Conservation (phyloP, 169 alveolate genomes). For the Plasmodium inui region DNA sequence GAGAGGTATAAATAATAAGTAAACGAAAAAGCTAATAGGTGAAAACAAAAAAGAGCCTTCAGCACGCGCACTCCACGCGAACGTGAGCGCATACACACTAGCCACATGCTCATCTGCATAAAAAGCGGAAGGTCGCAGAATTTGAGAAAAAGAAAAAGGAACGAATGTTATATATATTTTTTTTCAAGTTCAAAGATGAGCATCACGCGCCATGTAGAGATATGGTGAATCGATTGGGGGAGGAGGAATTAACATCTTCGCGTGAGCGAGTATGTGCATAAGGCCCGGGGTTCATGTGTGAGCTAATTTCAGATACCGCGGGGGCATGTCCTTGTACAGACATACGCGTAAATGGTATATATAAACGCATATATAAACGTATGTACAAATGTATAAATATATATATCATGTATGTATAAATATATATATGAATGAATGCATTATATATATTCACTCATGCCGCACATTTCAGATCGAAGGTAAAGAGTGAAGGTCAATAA, state of each 20-base stretch:
- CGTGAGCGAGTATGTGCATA: neutral
- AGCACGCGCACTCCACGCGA: neutral
- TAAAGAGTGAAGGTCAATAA: neutral
- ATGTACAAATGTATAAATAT: neutral
- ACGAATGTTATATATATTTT: neutral
- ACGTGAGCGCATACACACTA: neutral
- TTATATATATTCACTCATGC: neutral
- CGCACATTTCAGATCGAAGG: constrained; percentile 3
- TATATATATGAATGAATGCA: neutral
- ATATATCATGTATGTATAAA: too few species aligned
- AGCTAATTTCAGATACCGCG: neutral
- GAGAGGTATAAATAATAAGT: neutral
- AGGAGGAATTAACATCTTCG: neutral
- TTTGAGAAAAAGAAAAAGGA: neutral
- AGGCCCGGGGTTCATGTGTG: neutral
- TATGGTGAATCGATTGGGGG: constrained; percentile 10
- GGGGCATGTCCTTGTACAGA: neutral
- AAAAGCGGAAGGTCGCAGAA: neutral
- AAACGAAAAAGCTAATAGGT: neutral
- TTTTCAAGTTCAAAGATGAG: constrained; percentile 14
- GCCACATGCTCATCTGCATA: neutral
- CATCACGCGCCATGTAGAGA: constrained; percentile 14
- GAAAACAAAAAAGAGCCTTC: neutral
- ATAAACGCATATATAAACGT: neutral
- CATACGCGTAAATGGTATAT: neutral